Evolutionary conservation across 257 asterid species (phyloP), one percentile per base, ranked within the genome.

Genomic region (Thymus quinquecostatus): DNA sequence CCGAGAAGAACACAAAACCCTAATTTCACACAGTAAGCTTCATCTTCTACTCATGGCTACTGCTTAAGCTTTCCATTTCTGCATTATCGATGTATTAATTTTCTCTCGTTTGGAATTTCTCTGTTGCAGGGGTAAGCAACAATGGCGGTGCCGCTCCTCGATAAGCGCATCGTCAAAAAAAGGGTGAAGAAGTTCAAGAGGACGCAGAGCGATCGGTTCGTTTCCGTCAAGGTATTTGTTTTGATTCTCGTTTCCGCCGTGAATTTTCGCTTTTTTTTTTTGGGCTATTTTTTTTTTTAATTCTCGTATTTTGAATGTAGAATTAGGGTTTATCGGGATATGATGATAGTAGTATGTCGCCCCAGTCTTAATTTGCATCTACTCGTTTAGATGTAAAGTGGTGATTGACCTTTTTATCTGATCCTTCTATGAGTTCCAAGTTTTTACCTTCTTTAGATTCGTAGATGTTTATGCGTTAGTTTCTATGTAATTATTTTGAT

Each of bases 181-280:
- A 74, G 87, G 54, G 83, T 82, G 41, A 86, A 86, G 82, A 77
- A 86, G 21, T 82, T 86, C 79, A 82, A 83, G 85, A 84, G 88
- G 3, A 29, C 82, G 1, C 85, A 77, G 71, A 83, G 87, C 58
- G 88, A 86, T 32, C 80, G 87, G 48, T 82, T 74, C 13, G 76
- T 74, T 41, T 82, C 86, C 12, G 86, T 86, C 21, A 82, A 86
- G 85, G 91, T 86, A 73, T 27, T 48, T 51, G 4, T 8, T n/a
- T 30, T 29, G 5, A 13, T 9, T 14, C 65, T 28, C 14, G 58
- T 5, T 29, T 29, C 36, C 34, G 2, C 1, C 3, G 43, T 21
- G 21, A 21, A 21, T 21, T 21, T 21, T 21, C 21, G 21, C 21
- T 21, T 21, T 21, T 21, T 21, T 21, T 21, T 21, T 21, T 21